Base-by-base conservation (phyloP, 495 filamentous ascomycete species). In the Aspergillus bridgeri region DNA sequence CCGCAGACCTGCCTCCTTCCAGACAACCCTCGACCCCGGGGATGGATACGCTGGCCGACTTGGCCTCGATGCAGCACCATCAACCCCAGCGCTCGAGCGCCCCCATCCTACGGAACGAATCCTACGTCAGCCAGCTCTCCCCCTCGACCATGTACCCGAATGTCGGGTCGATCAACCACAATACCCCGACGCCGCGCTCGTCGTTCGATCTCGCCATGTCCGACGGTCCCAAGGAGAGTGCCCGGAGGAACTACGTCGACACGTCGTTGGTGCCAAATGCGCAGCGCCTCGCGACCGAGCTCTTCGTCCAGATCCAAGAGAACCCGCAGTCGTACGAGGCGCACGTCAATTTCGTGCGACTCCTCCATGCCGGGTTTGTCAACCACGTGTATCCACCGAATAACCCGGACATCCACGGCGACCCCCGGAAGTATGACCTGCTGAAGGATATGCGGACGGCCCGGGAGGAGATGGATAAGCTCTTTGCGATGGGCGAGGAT, bases 281-380 rank as follows among this genome's bases (percentile, higher is more conserved):
- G 38, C 81, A 84, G 45, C 70, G 78, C 24, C 68, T 70, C 53
- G 77, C 86, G 45, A 80, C 76, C 8, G 73, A 81, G 51, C 62
- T 88, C 18, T 77, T 82, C 49, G 70, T 71, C 22, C 73, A 81
- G 55, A 80, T 89, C 11, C 70, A 78, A 23, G 74, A 83, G 46
- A 85, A 86, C 50, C 81, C 86, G 3, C 85, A 85, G 60, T 81
- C 84, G 38, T 87, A 88, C 62, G 79, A 86, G 18, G 80, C 83
- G 33, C 85, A 89, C 64, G 74, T 85, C 23, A 71, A 81, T 51
- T 83, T 89, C 53, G 83, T 90, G 64, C 75, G 77, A 9, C 69
- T 89, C 6, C 73, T 90, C 13, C 87, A 88, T 68, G 76, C 79
- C 15, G 86, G 86, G 22, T 83, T 89, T 47, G 69, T 83, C 1